Conservation (phyloP, 305 asterid genomes). For the Solanum chacoense region DNA sequence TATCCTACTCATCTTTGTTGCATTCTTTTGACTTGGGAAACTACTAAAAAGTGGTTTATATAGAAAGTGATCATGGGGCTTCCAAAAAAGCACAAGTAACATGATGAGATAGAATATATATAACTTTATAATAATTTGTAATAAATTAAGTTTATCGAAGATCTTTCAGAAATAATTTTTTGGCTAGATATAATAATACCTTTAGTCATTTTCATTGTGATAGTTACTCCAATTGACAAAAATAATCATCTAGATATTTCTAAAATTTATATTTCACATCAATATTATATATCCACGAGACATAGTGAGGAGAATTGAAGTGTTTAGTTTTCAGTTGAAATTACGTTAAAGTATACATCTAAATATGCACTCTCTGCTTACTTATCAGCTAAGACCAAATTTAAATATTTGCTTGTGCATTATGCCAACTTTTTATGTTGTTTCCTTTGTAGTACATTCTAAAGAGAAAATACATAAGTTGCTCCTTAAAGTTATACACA, state of each 20-base stretch:
- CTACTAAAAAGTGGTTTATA: neutral
- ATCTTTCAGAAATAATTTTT: neutral
- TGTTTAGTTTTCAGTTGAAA: too few relatives aligned
- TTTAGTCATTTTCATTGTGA: accelerated
- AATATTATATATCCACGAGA: neutral
- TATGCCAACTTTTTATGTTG: neutral
- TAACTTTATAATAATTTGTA: neutral
- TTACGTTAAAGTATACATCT: too few relatives aligned
- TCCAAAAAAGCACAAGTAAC: neutral
- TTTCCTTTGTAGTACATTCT: neutral
- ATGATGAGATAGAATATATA: neutral
- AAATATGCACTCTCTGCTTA: too few relatives aligned
- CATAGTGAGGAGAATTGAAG: too few relatives aligned
- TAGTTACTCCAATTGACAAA: too few relatives aligned
- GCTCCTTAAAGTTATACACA: neutral
- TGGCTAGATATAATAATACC: too few relatives aligned
- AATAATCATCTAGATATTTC: neutral
- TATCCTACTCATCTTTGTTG: neutral
- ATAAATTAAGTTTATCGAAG: neutral
- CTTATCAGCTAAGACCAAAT: too few relatives aligned
- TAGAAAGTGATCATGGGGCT: neutral
- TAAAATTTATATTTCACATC: neutral
- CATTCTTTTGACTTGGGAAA: neutral
- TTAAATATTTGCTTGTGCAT: neutral
- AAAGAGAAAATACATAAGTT: neutral